Evolutionary conservation across 1,139 yeast genomes (phyloP), one percentile per base, ranked within the genome.

Genomic region (Candida glucosophila): DNA sequence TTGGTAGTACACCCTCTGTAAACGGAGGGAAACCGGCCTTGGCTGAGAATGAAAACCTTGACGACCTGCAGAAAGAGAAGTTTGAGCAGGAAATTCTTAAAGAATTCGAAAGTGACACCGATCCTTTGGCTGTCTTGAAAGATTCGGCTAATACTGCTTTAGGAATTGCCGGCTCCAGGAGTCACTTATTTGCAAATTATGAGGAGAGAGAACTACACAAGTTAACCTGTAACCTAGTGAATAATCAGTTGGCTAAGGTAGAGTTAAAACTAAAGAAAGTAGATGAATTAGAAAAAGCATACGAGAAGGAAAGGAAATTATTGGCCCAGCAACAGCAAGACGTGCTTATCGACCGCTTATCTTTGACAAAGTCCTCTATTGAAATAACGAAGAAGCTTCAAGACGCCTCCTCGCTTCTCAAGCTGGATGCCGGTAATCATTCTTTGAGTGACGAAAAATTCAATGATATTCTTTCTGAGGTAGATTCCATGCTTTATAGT

Each of bases 271-370:
- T 90, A 37, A 57, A 64, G 12, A 78, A 83, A 40, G 64, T 88
- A 31, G 69, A 67, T 28, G 73, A 75, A 36, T 63, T 88, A 33
- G 98, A 90, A 53, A 74, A 70, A 37, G 77, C 80, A 21, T 67
- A 81, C 33, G 95, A 83, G 44, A 61, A 74, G 17, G 95, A 88
- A 49, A 76, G 85, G 35, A 77, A 79, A 34, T 70, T 73, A 29
- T 49, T 90, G 32, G 77, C 78, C 26, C 69, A 69, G 33, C 86
- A 79, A 44, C 90, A 90, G 35, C 92, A 85, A 47, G 90, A 82
- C 36, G 57, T 83, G 15, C 78, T 85, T 39, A 52, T 82, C 32
- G 95, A 88, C 44, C 65, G 95, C 29, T 55, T 90, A 29, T 72
- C 88, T 11, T 68, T 85, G 36, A 73, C 80, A 30, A 70, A 68